phyloP scores from a whole-genome alignment of 352 stramenopile species.

The Thraustochytrium sp. region DNA sequence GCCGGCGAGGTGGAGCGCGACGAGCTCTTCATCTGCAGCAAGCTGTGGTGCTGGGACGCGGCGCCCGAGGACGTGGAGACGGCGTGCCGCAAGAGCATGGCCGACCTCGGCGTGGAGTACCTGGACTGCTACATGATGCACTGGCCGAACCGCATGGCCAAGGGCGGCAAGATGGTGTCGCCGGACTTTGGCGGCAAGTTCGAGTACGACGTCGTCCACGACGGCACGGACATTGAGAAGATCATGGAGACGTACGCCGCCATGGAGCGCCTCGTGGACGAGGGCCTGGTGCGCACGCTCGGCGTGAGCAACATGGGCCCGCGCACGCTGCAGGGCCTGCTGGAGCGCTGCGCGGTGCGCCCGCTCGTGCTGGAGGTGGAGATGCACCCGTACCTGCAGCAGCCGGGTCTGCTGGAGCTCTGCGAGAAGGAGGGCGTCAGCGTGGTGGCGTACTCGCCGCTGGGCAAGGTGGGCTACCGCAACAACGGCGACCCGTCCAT shows the following conservation, averaged over 20 bases:
- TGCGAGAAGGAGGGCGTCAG: constrained; percentile 56
- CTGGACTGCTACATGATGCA: constrained; percentile 58
- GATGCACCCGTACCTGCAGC: constrained; percentile 61
- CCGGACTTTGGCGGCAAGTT: constrained; percentile 28
- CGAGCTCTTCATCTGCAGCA: constrained; percentile 72
- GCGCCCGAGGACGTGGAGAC: constrained; percentile 50
- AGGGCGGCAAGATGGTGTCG: constrained; percentile 47
- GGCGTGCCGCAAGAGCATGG: constrained; percentile 46
- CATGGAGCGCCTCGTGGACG: constrained; percentile 58
- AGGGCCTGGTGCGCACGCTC: constrained; percentile 49
- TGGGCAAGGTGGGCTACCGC: constrained; percentile 56
- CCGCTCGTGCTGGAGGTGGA: constrained; percentile 65
- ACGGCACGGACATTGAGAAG: constrained; percentile 39
- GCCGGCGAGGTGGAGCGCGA: constrained; percentile 61
- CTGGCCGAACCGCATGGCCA: constrained; percentile 48
- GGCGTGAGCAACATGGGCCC: constrained; percentile 64
- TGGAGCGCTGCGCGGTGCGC: constrained; percentile 54
- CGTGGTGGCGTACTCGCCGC: constrained; percentile 59
- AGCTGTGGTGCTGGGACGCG: constrained; percentile 66
- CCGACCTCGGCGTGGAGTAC: constrained; percentile 54
- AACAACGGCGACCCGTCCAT: constrained; percentile 47
- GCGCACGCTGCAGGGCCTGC: constrained; percentile 51
- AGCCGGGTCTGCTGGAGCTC: constrained; percentile 56
- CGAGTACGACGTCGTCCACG: constrained; percentile 41
- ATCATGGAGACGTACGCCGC: constrained; percentile 59